Evolutionary conservation across 163 green algal species (phyloP).

Genomic region (Trebouxia gelatinosa): DNA sequence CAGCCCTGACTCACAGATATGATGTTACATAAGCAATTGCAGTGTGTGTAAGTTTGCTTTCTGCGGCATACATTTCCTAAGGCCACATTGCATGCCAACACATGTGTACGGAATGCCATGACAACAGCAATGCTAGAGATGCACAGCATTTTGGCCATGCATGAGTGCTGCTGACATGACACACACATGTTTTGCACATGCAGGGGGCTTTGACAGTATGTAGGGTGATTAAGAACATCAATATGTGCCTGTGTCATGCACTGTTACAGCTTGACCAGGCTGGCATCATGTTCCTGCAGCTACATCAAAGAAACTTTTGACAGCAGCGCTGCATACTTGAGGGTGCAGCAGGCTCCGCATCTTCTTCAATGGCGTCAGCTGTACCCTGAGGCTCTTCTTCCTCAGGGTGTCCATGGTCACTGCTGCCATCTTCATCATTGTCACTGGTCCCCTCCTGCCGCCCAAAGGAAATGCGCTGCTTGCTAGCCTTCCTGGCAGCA

Average conservation of each 20-base stretch:
- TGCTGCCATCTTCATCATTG: neutral
- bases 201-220: neutral
- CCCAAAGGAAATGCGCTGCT: constrained; percentile 24
- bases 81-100: too few species aligned
- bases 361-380: constrained; percentile 23
- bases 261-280: too few species aligned
- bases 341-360: neutral
- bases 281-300: neutral
- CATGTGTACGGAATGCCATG: too few species aligned
- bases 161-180: neutral
- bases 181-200: neutral
- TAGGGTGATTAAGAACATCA: neutral
- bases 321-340: neutral
- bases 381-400: constrained; percentile 11
- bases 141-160: too few species aligned
- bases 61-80: too few species aligned
- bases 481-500: constrained; percentile 13
- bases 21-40: too few species aligned
- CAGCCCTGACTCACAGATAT: too few species aligned
- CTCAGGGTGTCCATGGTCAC: constrained; percentile 16
- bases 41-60: too few species aligned
- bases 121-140: too few species aligned
- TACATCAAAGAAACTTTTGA: neutral
- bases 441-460: neutral
- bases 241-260: too few species aligned